Conservation (phyloP, 140 eudicot species). For the Artemisia princeps region DNA sequence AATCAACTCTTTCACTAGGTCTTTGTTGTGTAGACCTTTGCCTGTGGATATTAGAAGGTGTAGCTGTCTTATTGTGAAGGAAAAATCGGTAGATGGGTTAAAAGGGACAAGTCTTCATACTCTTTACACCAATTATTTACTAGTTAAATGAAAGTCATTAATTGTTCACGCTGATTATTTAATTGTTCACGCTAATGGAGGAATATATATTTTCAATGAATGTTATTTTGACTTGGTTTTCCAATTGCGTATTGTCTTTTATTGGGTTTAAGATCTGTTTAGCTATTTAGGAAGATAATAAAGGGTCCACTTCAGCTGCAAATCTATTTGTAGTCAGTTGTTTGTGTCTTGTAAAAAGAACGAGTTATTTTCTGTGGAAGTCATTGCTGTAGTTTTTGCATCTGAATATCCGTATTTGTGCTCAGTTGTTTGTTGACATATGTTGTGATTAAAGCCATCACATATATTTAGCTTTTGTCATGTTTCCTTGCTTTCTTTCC, state of each 20-base stretch:
- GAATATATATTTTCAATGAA: background rate
- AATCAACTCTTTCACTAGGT: no score
- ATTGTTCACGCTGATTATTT: no score
- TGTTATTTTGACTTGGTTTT: background rate
- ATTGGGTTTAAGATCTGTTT: background rate
- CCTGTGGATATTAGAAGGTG: no score
- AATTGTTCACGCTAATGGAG: background rate
- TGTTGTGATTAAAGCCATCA: background rate
- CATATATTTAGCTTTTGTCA: background rate
- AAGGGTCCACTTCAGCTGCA: background rate
- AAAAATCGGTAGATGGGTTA: no score
- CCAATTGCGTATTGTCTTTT: background rate
- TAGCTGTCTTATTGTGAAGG: no score
- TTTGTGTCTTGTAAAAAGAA: no score
- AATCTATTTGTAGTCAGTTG: background rate
- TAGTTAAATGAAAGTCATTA: no score
- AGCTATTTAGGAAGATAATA: background rate
- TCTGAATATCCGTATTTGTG: background rate
- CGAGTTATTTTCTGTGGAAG: background rate
- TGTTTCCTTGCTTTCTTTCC: background rate
- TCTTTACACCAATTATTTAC: no score
- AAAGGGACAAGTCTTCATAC: no score
- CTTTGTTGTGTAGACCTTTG: no score
- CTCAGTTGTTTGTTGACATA: constrained; percentile 2
- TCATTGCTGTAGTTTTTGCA: background rate